These are phyloP conservation scores for Inga leiocalycina DNA, from an alignment of 306 rosid species.

Conservation along the genomic window DNA sequence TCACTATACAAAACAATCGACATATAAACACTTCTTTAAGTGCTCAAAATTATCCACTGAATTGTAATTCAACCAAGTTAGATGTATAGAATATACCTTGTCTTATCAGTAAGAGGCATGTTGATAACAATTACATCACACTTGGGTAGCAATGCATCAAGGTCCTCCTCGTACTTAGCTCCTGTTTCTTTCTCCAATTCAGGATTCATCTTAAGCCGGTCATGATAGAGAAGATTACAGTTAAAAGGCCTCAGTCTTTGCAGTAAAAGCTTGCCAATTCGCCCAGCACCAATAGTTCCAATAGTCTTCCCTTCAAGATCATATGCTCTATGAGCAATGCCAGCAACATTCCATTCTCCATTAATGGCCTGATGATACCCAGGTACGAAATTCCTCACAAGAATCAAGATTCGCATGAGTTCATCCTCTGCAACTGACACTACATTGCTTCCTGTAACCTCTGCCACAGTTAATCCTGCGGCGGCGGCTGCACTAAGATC, in stretches of 20 bases:
- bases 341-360: conserved; percentile 99
- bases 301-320: conserved; percentile 96
- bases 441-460: conserved; percentile 90
- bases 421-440: conserved; percentile 98
- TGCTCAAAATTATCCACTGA: background rate
- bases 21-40: background rate
- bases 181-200: conserved; percentile 82
- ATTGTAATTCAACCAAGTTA: background rate
- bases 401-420: conserved; percentile 91
- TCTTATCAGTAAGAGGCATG: conserved; percentile 89
- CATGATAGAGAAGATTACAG: conserved; percentile 90
- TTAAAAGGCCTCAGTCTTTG: conserved; percentile 93
- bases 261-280: conserved; percentile 84
- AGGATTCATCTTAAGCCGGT: conserved; percentile 65
- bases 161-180: conserved; percentile 87
- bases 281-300: conserved; percentile 89
- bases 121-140: conserved; percentile 90
- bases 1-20: background rate
- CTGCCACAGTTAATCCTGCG: conserved; percentile 93
- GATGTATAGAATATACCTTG: conserved; percentile 51
- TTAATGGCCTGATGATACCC: conserved; percentile 70
- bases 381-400: conserved; percentile 81
- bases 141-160: conserved; percentile 95
- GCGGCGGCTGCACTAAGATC: conserved; percentile 95
- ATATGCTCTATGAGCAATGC: conserved; percentile 81